A percentile compares a stretch with the other conserved stretches of the same genome.
Conservation (phyloP, 371 early-diverging fungal genomes). For the Mucor irregularis region DNA sequence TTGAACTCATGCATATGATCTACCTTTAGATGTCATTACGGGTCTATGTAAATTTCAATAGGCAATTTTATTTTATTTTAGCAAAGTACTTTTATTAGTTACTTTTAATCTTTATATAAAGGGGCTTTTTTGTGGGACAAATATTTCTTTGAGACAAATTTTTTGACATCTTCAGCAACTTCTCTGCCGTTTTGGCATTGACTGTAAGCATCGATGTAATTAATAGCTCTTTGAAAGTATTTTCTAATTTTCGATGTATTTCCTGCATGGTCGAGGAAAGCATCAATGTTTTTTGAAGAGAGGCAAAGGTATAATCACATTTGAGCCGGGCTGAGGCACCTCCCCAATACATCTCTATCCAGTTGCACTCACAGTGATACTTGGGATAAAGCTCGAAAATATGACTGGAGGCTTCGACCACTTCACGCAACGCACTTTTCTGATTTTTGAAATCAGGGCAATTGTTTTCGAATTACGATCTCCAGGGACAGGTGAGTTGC, state of each 20-base stretch:
- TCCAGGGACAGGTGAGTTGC: neutral
- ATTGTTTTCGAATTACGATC: too few species aligned
- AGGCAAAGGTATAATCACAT: neutral
- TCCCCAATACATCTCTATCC: neutral
- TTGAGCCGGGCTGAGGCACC: neutral
- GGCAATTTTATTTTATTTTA: too few species aligned
- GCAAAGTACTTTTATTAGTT: too few species aligned
- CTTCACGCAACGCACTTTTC: neutral
- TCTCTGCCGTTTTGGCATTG: neutral
- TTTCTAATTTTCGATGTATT: neutral
- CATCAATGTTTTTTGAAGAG: neutral
- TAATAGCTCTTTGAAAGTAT: neutral
- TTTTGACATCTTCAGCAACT: neutral
- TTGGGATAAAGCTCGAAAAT: neutral
- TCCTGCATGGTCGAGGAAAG: neutral
- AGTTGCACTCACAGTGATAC: neutral
- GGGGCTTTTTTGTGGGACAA: neutral
- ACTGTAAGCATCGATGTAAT: constrained; percentile 7
- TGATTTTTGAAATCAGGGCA: too few species aligned
- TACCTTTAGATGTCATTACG: too few species aligned
- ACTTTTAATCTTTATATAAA: too few species aligned
- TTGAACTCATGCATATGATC: too few species aligned
- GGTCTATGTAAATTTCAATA: too few species aligned
- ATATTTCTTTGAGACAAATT: neutral
- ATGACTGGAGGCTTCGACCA: too few species aligned